These are phyloP conservation scores for Neofusicoccum sp. DNA, from an alignment of 2,329 filamentous ascomycete genomes.

Conservation along the genomic window DNA sequence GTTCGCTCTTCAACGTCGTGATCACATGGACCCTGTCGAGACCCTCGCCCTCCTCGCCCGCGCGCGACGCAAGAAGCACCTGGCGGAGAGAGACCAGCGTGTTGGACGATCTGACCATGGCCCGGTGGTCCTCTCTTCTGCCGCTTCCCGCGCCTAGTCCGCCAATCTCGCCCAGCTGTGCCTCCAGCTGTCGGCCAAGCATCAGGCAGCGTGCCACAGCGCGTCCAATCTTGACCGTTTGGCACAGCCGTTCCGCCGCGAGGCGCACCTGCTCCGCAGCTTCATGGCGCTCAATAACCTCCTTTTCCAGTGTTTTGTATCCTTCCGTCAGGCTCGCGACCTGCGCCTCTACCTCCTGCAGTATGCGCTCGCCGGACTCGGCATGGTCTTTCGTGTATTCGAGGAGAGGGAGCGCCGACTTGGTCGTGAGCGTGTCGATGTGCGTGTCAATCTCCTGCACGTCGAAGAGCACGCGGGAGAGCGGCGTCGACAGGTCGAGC, in stretches of 20 bases:
- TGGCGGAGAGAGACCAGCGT: constrained; percentile 77
- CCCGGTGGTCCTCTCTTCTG: constrained; percentile 71
- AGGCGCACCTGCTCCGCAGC: constrained; percentile 80
- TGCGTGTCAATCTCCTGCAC: constrained; percentile 96
- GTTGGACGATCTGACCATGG: constrained; percentile 79
- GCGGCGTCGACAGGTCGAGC: constrained; percentile 89
- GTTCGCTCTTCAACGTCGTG: constrained; percentile 67
- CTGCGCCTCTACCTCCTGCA: constrained; percentile 77
- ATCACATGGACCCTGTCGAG: constrained; percentile 75
- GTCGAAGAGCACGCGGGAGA: constrained; percentile 93
- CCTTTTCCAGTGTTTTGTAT: constrained; percentile 81
- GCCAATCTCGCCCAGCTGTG: constrained; percentile 75
- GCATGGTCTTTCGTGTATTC: constrained; percentile 75
- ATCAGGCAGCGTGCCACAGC: constrained; percentile 78
- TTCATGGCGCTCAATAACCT: constrained; percentile 83
- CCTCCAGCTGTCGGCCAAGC: constrained; percentile 82
- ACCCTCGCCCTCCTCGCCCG: constrained; percentile 74
- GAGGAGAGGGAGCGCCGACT: constrained; percentile 79
- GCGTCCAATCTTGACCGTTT: constrained; percentile 75
- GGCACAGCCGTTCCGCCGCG: constrained; percentile 77
- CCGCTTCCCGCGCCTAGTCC: constrained; percentile 44
- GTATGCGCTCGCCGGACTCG: constrained; percentile 69
- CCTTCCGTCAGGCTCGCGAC: constrained; percentile 79
- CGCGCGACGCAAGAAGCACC: constrained; percentile 66
- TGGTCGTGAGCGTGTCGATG: constrained; percentile 86